Conservation (phyloP, 495 filamentous ascomycete genomes). For the Parachaetomium inaequale region DNA sequence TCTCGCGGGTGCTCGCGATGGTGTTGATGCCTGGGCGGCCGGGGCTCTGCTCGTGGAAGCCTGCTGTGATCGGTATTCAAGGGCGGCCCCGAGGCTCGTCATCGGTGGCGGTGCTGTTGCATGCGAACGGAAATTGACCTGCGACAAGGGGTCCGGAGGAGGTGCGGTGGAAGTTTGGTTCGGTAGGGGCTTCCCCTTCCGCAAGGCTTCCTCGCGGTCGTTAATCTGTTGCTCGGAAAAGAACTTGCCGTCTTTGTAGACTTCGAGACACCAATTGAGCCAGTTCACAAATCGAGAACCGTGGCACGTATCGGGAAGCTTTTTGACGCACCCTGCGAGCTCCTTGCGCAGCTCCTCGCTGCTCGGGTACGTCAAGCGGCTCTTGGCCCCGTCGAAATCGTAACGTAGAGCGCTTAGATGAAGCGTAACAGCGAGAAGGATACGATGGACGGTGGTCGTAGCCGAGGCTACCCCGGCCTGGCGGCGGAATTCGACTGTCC, state of each 20-base stretch:
- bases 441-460: background rate
- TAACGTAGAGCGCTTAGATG: background rate
- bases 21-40: no score
- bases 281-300: background rate
- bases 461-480: background rate
- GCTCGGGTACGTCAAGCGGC: background rate
- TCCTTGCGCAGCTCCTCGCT: background rate
- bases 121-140: no score
- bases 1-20: no score
- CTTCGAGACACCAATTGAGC: background rate
- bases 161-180: background rate
- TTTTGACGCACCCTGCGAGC: background rate
- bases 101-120: no score
- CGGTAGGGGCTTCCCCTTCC: background rate
- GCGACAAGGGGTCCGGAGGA: no score
- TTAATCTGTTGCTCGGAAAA: background rate
- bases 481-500: background rate
- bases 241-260: background rate
- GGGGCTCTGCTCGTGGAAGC: no score
- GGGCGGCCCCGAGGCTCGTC: no score
- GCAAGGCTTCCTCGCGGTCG: background rate
- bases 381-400: background rate
- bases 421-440: background rate
- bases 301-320: background rate
- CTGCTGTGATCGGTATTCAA: no score